Evolutionary conservation across 2,329 filamentous ascomycete genomes (phyloP).

Genomic region (Scedosporium boydii): DNA sequence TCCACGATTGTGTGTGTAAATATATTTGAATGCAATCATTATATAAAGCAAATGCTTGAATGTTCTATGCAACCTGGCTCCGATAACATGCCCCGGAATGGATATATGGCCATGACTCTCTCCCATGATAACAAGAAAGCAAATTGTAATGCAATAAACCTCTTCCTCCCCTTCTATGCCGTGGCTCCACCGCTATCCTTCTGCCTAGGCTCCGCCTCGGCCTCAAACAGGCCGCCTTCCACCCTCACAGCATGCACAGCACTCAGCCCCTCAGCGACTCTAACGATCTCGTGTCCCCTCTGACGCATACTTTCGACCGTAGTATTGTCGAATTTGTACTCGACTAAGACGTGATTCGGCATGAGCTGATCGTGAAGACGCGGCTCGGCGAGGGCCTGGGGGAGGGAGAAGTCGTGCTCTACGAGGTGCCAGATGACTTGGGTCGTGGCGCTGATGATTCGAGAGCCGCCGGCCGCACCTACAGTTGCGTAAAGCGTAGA

Average conservation of each 20-base stretch:
- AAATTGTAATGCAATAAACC: not conserved
- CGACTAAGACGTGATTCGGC: constrained; percentile 59
- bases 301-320: constrained; percentile 54
- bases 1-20: not conserved
- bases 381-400: constrained; percentile 54
- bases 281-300: constrained; percentile 63
- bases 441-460: constrained; percentile 73
- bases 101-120: no score
- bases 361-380: constrained; percentile 76
- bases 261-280: constrained; percentile 53
- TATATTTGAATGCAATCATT: not conserved
- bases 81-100: no score
- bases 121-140: no score
- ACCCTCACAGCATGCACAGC: constrained; percentile 61
- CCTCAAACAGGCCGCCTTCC: constrained; percentile 63
- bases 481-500: constrained; percentile 54
- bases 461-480: constrained; percentile 70
- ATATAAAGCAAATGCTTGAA: no score
- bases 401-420: constrained; percentile 49
- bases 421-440: constrained; percentile 66
- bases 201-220: constrained; percentile 68
- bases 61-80: no score
- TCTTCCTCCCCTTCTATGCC: constrained; percentile 15
- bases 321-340: constrained; percentile 56
- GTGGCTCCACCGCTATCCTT: constrained; percentile 57